Percentiles rank a stretch among this genome's conserved stretches.
phyloP scores from a whole-genome alignment of 768 basidiomycete genomes.

The Leccinum disarticulatum region DNA sequence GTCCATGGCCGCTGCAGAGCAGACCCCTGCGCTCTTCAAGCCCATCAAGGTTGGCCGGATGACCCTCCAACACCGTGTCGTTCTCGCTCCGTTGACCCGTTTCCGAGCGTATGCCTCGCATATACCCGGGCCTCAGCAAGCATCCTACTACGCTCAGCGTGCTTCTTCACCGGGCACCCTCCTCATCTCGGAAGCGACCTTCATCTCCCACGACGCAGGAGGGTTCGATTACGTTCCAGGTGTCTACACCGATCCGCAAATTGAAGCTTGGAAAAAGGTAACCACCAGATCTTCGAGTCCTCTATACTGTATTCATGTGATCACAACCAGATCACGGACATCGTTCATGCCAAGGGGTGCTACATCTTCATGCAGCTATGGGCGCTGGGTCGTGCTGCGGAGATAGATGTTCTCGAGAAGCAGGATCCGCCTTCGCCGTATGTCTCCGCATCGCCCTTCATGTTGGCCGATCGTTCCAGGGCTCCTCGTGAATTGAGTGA shows the following conservation, averaged over 20 bases:
- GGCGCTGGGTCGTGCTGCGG: conserved; percentile 32
- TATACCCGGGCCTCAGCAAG: too few relatives aligned
- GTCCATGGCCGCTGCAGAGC: too few relatives aligned
- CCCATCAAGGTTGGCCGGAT: too few relatives aligned
- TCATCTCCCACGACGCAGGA: neutral
- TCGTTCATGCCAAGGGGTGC: conserved; percentile 52
- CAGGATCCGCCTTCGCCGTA: conserved; percentile 32
- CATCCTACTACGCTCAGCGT: too few relatives aligned
- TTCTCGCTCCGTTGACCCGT: too few relatives aligned
- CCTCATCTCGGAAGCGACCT: neutral
- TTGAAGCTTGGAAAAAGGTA: conserved; percentile 46
- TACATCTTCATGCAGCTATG: neutral
- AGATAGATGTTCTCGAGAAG: conserved; percentile 29
- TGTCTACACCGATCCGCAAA: too few relatives aligned
- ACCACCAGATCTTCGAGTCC: neutral
- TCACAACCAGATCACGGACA: conserved; percentile 47
- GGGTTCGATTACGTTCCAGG: conserved; percentile 8
- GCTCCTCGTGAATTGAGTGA: conserved; percentile 18
- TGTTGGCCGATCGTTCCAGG: conserved; percentile 12
- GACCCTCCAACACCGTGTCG: too few relatives aligned
- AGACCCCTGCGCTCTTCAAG: too few relatives aligned
- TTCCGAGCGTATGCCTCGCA: too few relatives aligned
- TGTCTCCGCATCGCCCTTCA: conserved; percentile 36
- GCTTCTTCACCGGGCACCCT: conserved; percentile 16
- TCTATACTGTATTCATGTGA: neutral